Base-by-base conservation (phyloP, 805 yeast species). In the Zygotorulaspora sp. region DNA sequence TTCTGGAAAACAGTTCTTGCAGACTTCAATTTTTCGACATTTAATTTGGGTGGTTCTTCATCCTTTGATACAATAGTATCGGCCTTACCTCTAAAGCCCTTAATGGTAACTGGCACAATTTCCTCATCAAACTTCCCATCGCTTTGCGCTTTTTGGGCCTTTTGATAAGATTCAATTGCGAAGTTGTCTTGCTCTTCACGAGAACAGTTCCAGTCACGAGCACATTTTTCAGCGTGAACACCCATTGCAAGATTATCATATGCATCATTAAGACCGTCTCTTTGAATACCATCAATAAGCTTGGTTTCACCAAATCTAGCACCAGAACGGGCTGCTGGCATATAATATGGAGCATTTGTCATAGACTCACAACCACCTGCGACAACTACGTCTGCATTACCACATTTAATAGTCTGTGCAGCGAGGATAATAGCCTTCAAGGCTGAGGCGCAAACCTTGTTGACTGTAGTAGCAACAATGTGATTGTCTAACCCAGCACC, bases 311-410 rank as follows among this genome's bases (percentile, higher is more conserved):
- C 98, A 58, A 78, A 92, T 71, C 90, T 83, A 53, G 87, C 80
- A 52, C 97, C 97, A 31, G 70, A 57, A 69, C 99, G 83, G 29
- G 92, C 88, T 41, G 78, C 61, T 41, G 95, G 92, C 40, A 86
- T 58, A 62, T 90, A 90, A 74, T 89, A 90, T 38, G 98, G 98
- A 23, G 89, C 77, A 62, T 92, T 90, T 43, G 96, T 72, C 98
- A 92, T 90, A 41, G 95, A 83, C 69, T 92, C 98, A 52, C 96
- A 92, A 60, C 98, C 98, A 52, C 97, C 98, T 22, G 92, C 94
- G 49, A 92, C 83, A 31, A 92, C 92, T 43, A 92, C 80, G 57
- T 89, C 96, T 40, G 96, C 95, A 47, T 74, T 71, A 38, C 97
- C 97, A 49, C 92, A 75, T 58, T 83, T 65, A 53, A 90, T 89